Base-by-base conservation (phyloP, 2,329 filamentous ascomycete genomes). In the Dothideomycetes sp. region DNA sequence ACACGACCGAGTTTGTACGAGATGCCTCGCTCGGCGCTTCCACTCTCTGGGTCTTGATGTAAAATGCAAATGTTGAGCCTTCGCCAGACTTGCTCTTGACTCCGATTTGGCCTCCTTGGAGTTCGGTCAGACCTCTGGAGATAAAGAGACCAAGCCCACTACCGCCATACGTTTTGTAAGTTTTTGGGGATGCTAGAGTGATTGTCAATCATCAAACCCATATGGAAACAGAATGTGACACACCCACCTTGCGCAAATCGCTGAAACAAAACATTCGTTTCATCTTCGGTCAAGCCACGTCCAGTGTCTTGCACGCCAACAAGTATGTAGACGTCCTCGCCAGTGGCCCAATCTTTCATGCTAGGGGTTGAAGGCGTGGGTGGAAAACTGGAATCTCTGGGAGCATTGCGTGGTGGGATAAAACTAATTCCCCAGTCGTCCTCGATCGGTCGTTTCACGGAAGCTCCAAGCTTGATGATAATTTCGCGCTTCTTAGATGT, bases 121-220 rank as follows among this genome's bases (percentile, higher is more conserved):
- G 34, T 16, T 83, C 79, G 2, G 76, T 77, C 10, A 84, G 65
- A 18, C 75, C 69, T 12, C 77, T 69, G 28, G 73, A 78, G 43
- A 83, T 82, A 52, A 82, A 83, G 0, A 84, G 63, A 0, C 80
- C 80, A 1, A 84, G 65, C 0, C 80, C 80, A 0, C 75, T 80
- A 0, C 80, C 80, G 15, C 80, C 80, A 48, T 83, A 82, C 43
- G 79, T 72, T 18, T 79, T 43, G 16, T 43, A 33, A 4, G 40
- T 43, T 18, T 32, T 36, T 1, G 40, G 40, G 4, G 33, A 36
- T 6, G 37, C 37, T 33, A 23, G 28, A 38, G 25, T 10, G 1
- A 13, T 13, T 9, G 3, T 9, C 10, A 11, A 10, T 15, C 10
- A 24, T 11, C 22, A 7, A 7, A 11, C 7, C 7, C 12, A 24